Evolutionary conservation across 1,139 yeast species (phyloP), one percentile per base, ranked within the genome.

Genomic region (Saccharomyces hybrid): DNA sequence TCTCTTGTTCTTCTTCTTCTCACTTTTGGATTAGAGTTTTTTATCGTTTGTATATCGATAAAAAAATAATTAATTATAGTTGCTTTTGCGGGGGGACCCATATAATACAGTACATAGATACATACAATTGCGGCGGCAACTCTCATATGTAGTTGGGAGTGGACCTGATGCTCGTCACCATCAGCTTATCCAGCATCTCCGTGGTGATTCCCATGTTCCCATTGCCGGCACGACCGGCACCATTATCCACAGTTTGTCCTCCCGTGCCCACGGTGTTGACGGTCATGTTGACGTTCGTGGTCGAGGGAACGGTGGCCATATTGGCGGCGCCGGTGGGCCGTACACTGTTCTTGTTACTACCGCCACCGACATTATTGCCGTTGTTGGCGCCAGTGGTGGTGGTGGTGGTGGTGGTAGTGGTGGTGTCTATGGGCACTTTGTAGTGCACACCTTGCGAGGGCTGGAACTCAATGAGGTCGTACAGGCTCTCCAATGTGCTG

Each of bases 381-480:
- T 38, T 38, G 47, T 31, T 32, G 12, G 44, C 38, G 26, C 28
- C 12, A 11, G 46, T 24, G 14, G 46, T 31, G 24, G 48, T 16
- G 16, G 16, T 16, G 16, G 16, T 16, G 16, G 16, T 34, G 4
- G 57, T 29, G 34, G 53, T 50, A 21, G 52, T 27, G 31, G 51
- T 34, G 44, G 26, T 26, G 52, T 48, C 42, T 42, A 32, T 28
- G 49, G 31, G 16, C 19, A 55, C 57, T 47, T 59, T 62, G 50
- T 68, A 67, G 27, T 63, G 64, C 9, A 66, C 63, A n/a, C 73
- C 73, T 50, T 68, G 71, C 7, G 71, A 61, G 4, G 72, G 72
- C 47, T 68, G 66, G 53, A 68, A 70, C 46, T 66, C 62, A 0
- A 66, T 60, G 55, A 70, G 55, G 11, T 58, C 58, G 24, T 63